A percentile compares a stretch with the other conserved stretches of the same genome.
phyloP scores from a whole-genome alignment of 176 grass and related monocot genomes.

The Luzula sylvatica region DNA sequence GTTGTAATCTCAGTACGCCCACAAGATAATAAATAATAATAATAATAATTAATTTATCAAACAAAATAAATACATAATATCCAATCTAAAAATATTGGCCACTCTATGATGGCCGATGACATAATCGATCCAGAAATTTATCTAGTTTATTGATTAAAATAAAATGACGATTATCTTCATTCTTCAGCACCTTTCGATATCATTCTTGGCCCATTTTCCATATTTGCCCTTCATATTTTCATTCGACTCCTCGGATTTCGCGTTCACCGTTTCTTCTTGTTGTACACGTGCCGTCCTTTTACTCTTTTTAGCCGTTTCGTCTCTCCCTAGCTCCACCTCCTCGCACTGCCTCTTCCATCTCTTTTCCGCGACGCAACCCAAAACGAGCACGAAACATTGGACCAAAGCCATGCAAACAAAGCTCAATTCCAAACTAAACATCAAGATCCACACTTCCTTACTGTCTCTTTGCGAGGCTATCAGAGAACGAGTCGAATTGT shows the following conservation, averaged over 20 bases:
- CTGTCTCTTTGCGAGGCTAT: slow-evolving; percentile 36
- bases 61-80: too few relatives aligned
- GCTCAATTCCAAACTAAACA: slow-evolving; percentile 37
- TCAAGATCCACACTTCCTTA: slow-evolving; percentile 45
- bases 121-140: background rate
- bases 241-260: slow-evolving; percentile 29
- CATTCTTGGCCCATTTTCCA: slow-evolving; percentile 25
- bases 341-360: slow-evolving; percentile 37
- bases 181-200: slow-evolving; percentile 30
- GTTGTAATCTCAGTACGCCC: too few relatives aligned
- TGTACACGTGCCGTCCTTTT: slow-evolving; percentile 42
- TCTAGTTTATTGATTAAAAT: background rate
- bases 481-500: slow-evolving; percentile 27
- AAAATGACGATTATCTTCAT: background rate
- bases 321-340: slow-evolving; percentile 40
- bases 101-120: slow-evolving; percentile 44
- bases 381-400: slow-evolving; percentile 34
- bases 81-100: slow-evolving; percentile 12
- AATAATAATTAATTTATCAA: too few relatives aligned
- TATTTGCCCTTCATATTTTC: slow-evolving; percentile 39
- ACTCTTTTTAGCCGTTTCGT: slow-evolving; percentile 30
- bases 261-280: slow-evolving; percentile 32
- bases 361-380: slow-evolving; percentile 26
- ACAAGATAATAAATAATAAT: background rate
- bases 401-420: slow-evolving; percentile 45